Base-by-base conservation (phyloP, 1,284 basidiomycete genomes). In the Melanopsichium pennsylvanicum region DNA sequence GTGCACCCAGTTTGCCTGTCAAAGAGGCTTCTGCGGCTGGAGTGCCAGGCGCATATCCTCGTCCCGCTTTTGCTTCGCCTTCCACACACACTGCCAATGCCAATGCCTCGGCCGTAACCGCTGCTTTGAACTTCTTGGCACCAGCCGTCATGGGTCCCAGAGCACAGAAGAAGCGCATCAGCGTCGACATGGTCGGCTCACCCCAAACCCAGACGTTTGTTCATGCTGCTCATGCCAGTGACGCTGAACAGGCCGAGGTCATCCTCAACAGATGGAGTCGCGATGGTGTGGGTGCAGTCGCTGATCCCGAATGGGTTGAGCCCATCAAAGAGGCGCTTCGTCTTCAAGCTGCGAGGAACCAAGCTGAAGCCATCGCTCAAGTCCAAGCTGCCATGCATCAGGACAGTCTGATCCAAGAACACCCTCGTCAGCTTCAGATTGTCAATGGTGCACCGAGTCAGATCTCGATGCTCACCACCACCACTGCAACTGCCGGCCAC, bases 211-310 rank as follows among this genome's bases (percentile, higher is more conserved):
- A 63, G 18, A 70, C 57, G 11, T 78, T 78, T 31, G 70, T 78
- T 7, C 94, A 97, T 82, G 86, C 95, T 59, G 89, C 94, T 19
- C 93, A 97, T 83, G 92, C 94, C 16, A 93, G 91, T 54, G 91
- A 95, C 82, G 91, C 88, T 19, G 91, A 93, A 82, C 92, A 97
- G 81, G 88, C 92, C 25, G 90, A 92, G 79, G 92, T 90, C 26
- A 86, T 97, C 55, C 86, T 97, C 47, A 88, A 87, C 70, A 86
- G 92, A 61, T 96, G 94, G 93, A 89, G 90, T 29, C 88, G 90
- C 39, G 93, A 97, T 82, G 90, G 92, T 29, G 83, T 93, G 76
- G 92, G 92, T 61, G 97, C 96, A 83, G 86, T 75, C 13, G 70
- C 72, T 12, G 72, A 78, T 50, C 74, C 74, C 2, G 32, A 46